Conservation (phyloP, 768 basidiomycete species). For the Rhizopogon vesiculosus region DNA sequence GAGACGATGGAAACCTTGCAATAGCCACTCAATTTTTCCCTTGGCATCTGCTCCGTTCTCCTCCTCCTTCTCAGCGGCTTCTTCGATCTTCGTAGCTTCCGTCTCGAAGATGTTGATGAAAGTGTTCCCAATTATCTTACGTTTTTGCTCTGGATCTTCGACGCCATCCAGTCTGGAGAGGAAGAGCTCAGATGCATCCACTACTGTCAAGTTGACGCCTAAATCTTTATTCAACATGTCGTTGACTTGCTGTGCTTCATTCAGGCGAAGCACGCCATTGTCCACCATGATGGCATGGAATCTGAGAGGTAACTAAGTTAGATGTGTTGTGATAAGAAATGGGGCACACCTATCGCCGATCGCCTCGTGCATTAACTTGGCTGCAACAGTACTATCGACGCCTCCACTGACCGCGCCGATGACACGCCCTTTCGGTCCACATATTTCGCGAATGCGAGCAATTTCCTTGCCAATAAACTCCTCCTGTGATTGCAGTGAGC, state of each 20-base stretch:
- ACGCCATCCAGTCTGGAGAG: conserved; percentile 83
- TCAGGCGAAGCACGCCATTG: conserved; percentile 91
- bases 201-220: conserved; percentile 93
- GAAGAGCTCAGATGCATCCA: conserved; percentile 94
- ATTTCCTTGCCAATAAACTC: conserved; percentile 98
- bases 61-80: conserved; percentile 72
- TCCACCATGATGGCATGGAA: conserved; percentile 99
- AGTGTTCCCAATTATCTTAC: conserved; percentile 98
- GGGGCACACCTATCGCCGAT: conserved; percentile 84
- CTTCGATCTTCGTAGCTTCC: conserved; percentile 89
- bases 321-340: not conserved
- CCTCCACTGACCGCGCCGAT: conserved; percentile 98
- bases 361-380: conserved; percentile 99
- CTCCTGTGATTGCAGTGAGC: conserved; percentile 49
- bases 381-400: conserved; percentile 97
- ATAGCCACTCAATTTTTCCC: conserved; percentile 93
- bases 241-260: conserved; percentile 88
- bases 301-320: conserved; percentile 33
- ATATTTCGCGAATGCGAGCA: conserved; percentile 86
- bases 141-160: conserved; percentile 95
- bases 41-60: conserved; percentile 63
- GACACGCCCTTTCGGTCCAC: conserved; percentile 90
- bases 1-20: conserved; percentile 43
- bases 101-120: conserved; percentile 97
- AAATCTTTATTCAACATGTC: conserved; percentile 91